A percentile compares a stretch with the other conserved stretches of the same genome.
These are phyloP conservation scores for Eucalyptus erythrocorys DNA, from an alignment of 345 rosid species.

Conservation along the genomic window DNA sequence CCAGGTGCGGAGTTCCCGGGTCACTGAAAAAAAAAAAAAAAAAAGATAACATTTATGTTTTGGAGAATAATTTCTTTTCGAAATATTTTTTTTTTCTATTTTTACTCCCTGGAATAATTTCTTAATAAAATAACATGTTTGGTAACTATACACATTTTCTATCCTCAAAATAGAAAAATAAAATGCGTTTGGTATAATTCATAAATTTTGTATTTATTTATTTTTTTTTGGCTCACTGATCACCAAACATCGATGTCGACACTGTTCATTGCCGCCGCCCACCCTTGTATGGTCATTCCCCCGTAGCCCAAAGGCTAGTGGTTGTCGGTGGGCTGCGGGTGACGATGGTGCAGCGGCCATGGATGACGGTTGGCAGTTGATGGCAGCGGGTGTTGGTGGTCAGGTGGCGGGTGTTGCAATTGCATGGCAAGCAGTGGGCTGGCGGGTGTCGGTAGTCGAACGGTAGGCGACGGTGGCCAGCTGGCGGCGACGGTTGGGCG, in stretches of 20 bases:
- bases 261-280: accelerated
- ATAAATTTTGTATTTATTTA: no score
- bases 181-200: accelerated
- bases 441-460: accelerated
- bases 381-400: no score
- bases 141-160: accelerated
- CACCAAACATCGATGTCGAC: accelerated
- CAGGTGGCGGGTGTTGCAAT: no score
- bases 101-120: accelerated
- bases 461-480: accelerated
- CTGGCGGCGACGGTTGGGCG: accelerated
- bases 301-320: accelerated
- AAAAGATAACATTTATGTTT: no score
- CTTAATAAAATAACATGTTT: accelerated
- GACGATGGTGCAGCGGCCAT: accelerated
- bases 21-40: no score
- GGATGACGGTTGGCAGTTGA: accelerated
- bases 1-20: no score
- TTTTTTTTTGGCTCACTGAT: no score
- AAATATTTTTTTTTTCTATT: no score
- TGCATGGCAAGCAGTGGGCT: no score
- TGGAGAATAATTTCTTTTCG: accelerated
- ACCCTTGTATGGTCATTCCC: no score
- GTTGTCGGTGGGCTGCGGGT: accelerated
- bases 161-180: no score